Evolutionary conservation across 495 filamentous ascomycete genomes (phyloP), one percentile per base, ranked within the genome.

Genomic region (Haplographium delicatum): DNA sequence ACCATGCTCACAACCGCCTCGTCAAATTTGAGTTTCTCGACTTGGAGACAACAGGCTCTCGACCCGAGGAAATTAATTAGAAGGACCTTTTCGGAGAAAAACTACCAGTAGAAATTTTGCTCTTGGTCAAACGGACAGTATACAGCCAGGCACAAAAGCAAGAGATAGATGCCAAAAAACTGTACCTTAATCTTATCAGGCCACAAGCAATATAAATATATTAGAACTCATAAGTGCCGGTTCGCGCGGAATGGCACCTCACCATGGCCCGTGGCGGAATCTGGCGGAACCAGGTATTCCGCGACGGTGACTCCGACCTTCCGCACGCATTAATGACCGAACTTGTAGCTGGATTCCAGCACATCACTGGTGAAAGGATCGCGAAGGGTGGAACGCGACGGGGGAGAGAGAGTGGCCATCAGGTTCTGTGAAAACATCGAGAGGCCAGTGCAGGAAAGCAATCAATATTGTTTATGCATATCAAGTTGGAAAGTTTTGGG

Each of bases 1-100:
- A n/a, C n/a, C n/a, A n/a, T n/a, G n/a, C n/a, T n/a, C n/a, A n/a
- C n/a, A n/a, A n/a, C n/a, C n/a, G n/a, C n/a, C n/a, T n/a, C 50
- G 50, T 53, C 41, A 33, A 53, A 24, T 46, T 43, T 39, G 50
- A 50, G 52, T 55, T 55, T 55, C 38, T 44, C 20, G 24, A 27
- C 19, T 4, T 22, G 22, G 24, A 42, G 44, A 26, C 25, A 23
- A 26, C 16, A 27, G 22, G 15, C 35, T n/a, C n/a, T n/a, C n/a
- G n/a, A n/a, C 26, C 20, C 11, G 27, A 30, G 18, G 40, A 50
- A 22, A 39, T 55, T 48, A 22, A 39, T n/a, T n/a, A n/a, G n/a
- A 48, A 37, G 34, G 41, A 38, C 28, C 3, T 15, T 18, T 6
- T 56, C 46, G 46, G 53, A 46, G 35, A 56, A 22, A 44, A 23